Evolutionary conservation across 352 stramenopile genomes (phyloP).

Genomic region (Phytophthora constricta): DNA sequence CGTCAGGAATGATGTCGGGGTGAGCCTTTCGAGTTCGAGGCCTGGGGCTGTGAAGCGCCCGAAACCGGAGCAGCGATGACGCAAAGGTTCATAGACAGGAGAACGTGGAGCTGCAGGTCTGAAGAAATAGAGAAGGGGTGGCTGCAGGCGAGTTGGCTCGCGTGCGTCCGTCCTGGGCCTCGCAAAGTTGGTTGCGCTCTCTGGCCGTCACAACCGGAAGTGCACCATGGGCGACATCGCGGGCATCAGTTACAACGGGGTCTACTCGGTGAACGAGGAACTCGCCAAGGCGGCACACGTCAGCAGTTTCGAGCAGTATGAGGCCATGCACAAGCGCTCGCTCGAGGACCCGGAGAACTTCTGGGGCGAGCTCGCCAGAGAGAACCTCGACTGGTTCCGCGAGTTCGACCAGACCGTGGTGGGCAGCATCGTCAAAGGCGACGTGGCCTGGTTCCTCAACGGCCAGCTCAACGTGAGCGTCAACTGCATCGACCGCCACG

Average conservation of each 20-base stretch:
- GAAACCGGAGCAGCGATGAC: constrained; percentile 71
- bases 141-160: constrained; percentile 95
- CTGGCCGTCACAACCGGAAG: constrained; percentile 88
- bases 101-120: constrained; percentile 93
- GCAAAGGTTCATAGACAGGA: constrained; percentile 33
- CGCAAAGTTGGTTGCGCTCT: constrained; percentile 83
- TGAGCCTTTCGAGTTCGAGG: constrained; percentile 2
- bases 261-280: constrained; percentile 34
- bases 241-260: constrained; percentile 38
- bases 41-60: constrained; percentile 12
- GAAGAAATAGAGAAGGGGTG: constrained; percentile 85
- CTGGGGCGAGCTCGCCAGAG: constrained; percentile 91
- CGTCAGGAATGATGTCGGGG: constrained; percentile 17
- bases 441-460: constrained; percentile 94
- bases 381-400: constrained; percentile 94
- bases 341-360: constrained; percentile 89
- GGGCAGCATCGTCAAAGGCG: constrained; percentile 88
- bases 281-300: constrained; percentile 71
- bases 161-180: background rate
- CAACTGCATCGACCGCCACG: constrained; percentile 96
- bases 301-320: constrained; percentile 71
- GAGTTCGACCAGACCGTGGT: constrained; percentile 89
- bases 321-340: constrained; percentile 85
- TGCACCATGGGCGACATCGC: constrained; percentile 55
- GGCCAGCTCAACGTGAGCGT: constrained; percentile 94